Base-by-base conservation (phyloP, 2,329 filamentous ascomycete genomes). In the Chaetomium sp. region DNA sequence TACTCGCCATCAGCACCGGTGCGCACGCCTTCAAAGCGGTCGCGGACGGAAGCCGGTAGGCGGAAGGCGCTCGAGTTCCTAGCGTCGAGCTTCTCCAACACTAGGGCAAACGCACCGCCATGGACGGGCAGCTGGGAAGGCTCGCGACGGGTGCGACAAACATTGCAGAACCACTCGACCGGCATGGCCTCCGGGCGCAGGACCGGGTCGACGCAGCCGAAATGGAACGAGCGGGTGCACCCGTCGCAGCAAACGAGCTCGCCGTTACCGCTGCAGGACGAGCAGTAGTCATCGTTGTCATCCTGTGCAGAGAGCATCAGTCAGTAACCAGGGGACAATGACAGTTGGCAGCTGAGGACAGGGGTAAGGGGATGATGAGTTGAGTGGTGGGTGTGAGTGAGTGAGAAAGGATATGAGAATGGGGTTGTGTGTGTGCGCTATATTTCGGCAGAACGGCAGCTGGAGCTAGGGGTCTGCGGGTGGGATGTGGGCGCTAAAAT, bases 191-290 rank as follows among this genome's bases (percentile, higher is more conserved):
- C 76, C 49, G 82, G 79, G 54, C 84, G 79, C 62, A 90, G 76
- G 41, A 89, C 87, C 59, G 92, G 91, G 70, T 95, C 87, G 62
- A 94, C 83, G 70, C 94, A 97, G 57, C 82, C 79, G 69, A 94
- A 90, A 72, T 97, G 94, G 72, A 95, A 96, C 5, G 91, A 89
- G 62, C 89, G 84, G 58, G 86, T 82, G 73, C 94, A 99, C 60
- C 88, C 89, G 74, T 97, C 94, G 71, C 94, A 99, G 73, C 91
- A 96, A 62, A 97, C 80, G 60, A 99, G 81, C 64, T 90, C 84
- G 55, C 92, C 92, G 62, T 84, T 87, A 61, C 87, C 88, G 66
- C 86, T 84, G 73, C 94, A 99, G 46, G 90, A 84, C 59, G 86
- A 86, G 75, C 92, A 99, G 67, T 87, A 87, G 70, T 97, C 92